Conservation (phyloP, 2,329 filamentous ascomycete genomes). For the Neurospora crassa region DNA sequence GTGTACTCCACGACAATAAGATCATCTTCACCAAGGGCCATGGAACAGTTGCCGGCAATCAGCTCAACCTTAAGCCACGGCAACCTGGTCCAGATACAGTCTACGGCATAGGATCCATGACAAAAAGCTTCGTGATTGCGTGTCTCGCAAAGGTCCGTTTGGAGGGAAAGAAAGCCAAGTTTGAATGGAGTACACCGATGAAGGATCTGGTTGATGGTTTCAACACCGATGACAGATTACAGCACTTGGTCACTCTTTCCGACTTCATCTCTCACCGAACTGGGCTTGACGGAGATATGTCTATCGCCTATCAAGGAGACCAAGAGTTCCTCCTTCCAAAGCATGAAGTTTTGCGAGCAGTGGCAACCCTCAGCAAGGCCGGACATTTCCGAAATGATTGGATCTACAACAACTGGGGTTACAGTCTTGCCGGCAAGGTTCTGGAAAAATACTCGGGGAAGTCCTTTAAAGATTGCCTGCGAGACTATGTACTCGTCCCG, state of each 20-base stretch:
- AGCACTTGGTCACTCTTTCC: neutral
- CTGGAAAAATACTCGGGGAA: constrained; percentile 3
- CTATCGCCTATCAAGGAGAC: constrained; percentile 4
- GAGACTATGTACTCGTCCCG: neutral
- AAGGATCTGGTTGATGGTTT: constrained; percentile 1
- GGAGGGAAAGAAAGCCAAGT: neutral
- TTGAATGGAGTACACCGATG: constrained; percentile 1
- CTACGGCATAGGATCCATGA: constrained; percentile 8
- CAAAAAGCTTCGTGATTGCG: constrained; percentile 2
- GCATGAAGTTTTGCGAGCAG: neutral
- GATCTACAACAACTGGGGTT: constrained; percentile 8
- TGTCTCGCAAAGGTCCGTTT: neutral
- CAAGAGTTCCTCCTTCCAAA: constrained; percentile 1
- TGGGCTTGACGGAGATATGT: constrained; percentile 5
- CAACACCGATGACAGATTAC: neutral
- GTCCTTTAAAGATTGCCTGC: neutral
- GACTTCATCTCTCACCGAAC: constrained; percentile 6
- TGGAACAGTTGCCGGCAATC: neutral
- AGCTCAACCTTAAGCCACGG: neutral
- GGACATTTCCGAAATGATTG: constrained; percentile 2
- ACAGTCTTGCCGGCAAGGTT: constrained; percentile 2
- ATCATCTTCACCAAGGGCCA: neutral
- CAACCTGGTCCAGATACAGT: neutral
- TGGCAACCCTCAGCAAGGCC: neutral
- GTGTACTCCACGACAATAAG: neutral